Conservation (phyloP, 1,139 yeast genomes). For the Scheffersomyces quercinus region DNA sequence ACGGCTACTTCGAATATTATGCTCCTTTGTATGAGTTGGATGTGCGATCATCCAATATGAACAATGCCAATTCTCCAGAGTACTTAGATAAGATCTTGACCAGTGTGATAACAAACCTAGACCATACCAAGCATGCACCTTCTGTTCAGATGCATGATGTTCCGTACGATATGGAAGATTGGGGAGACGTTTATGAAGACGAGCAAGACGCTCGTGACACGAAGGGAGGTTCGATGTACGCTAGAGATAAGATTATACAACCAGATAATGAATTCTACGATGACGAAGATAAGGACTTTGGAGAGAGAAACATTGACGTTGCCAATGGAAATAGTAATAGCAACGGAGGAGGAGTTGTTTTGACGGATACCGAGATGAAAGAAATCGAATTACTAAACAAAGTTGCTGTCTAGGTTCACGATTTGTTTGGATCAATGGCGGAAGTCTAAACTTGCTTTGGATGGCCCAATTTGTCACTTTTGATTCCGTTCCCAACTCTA, state of each 20-base stretch:
- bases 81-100: constrained; percentile 82
- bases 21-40: constrained; percentile 94
- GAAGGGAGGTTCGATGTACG: constrained; percentile 85
- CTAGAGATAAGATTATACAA: constrained; percentile 69
- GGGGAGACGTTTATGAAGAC: constrained; percentile 81
- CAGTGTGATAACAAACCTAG: constrained; percentile 75
- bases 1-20: constrained; percentile 93
- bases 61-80: constrained; percentile 92
- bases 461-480: no score
- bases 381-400: constrained; percentile 37
- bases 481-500: no score
- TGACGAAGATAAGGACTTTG: constrained; percentile 53
- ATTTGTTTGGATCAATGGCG: no score
- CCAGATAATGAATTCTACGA: constrained; percentile 70
- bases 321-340: not conserved
- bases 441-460: no score
- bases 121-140: constrained; percentile 90
- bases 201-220: constrained; percentile 74
- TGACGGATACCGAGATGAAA: constrained; percentile 39
- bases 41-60: constrained; percentile 95
- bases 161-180: constrained; percentile 81
- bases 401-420: not conserved
- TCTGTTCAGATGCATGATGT: constrained; percentile 91
- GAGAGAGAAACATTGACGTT: constrained; percentile 29
- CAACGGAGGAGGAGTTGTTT: constrained; percentile 1